Base-by-base conservation (phyloP, 805 yeast species). In the Candida pini region DNA sequence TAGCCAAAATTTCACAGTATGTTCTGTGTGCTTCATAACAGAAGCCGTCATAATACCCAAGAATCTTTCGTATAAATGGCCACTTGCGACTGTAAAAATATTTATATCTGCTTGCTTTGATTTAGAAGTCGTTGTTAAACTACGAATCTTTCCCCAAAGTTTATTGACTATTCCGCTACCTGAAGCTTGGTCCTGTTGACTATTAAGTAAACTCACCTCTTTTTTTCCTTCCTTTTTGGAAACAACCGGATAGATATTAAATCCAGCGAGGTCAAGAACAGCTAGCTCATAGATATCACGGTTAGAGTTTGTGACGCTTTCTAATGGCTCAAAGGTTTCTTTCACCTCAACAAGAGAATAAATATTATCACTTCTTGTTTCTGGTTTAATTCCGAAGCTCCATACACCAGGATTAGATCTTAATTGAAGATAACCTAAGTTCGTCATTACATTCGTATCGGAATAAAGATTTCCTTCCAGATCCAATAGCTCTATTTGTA, bases 361-460 rank as follows among this genome's bases (percentile, higher is more conserved):
- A 16, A 74, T 60, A 1, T 63, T 62, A 4, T 62, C 49, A 1
- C 81, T 55, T 30, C 58, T 45, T 2, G 74, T 66, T 4, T 52
- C 52, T 8, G 52, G 47, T 40, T 71, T 70, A 9, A 79, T 48
- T 1, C 49, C 45, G n/a, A 85, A 53, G 2, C 60, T 54, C 81
- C 85, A 84, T 4, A 66, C 30, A 0, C 96, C 96, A 1, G 94
- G 92, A 33, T 65, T 66, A 0, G 82, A 77, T 42, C 73, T 74
- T 30, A 92, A 63, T 57, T 89, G 97, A 35, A 82, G 73, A 56
- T 90, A 90, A 0, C 97, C 97, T 42, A 81, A 64, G 26, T 83
- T 80, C 1, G 79, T 71, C 92, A 90, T 83, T 1, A 88, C 77
- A 25, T 60, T 64, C 0, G 96, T 81, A 43, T 78, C 86, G 1